Percentiles rank a stretch among this genome's conserved stretches.
phyloP scores from a whole-genome alignment of 2,329 filamentous ascomycete genomes.

The Ambrosiella xylebori region DNA sequence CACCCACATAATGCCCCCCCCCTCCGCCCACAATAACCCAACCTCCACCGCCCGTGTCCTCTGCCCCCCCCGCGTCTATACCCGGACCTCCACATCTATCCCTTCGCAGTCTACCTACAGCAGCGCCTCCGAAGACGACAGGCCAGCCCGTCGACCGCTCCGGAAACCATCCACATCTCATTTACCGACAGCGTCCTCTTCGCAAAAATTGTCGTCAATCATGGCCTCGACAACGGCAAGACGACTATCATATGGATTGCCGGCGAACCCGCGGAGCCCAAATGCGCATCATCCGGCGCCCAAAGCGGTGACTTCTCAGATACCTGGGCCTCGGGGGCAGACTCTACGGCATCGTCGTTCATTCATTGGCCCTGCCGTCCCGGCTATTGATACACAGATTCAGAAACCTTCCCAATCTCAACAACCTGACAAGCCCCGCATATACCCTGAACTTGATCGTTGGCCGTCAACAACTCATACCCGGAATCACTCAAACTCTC shows the following conservation, averaged over 20 bases:
- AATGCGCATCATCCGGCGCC: neutral
- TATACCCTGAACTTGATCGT: slow-evolving; percentile 12
- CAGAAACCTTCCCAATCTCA: neutral
- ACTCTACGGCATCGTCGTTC: neutral
- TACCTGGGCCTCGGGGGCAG: neutral
- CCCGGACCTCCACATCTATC: neutral
- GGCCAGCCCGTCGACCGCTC: neutral
- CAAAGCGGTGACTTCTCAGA: neutral
- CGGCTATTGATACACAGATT: neutral
- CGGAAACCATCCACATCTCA: neutral
- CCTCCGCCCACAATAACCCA: slow-evolving; percentile 3
- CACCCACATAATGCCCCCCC: slow-evolving; percentile 5
- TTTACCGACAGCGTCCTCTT: neutral
- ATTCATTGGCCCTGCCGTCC: neutral
- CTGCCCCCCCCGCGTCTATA: neutral
- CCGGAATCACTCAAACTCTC: slow-evolving; percentile 6
- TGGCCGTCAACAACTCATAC: slow-evolving; percentile 7
- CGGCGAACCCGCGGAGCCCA: slow-evolving; percentile 4
- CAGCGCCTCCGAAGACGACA: slow-evolving; percentile 1
- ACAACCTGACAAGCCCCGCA: neutral
- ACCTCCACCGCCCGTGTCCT: slow-evolving; percentile 6
- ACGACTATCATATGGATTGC: slow-evolving; percentile 4
- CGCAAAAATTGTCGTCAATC: slow-evolving; percentile 2
- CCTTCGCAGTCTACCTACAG: neutral
- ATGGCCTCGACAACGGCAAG: neutral